Base-by-base conservation (phyloP, 768 basidiomycete genomes). In the Mrakia blollopis region DNA sequence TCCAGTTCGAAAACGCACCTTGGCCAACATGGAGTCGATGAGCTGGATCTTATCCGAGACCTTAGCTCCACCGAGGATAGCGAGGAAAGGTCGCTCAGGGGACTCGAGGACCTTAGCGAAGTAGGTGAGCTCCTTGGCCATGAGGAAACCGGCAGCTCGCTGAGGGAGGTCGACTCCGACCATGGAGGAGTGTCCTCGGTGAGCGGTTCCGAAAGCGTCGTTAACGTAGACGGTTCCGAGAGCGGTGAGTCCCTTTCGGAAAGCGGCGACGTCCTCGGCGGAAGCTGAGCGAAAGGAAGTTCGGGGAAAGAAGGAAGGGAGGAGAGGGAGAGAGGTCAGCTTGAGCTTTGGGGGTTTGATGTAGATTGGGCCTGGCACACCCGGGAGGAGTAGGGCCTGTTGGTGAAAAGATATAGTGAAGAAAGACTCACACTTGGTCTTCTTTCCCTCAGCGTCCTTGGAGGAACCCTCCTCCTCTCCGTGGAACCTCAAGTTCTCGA, bases 11-110 rank as follows among this genome's bases (percentile, higher is more conserved):
- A 37, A 35, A 77, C 84, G 30, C 79, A 91, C 93, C 89, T 98
- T 95, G 86, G 98, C 96, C 80, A 99, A 87, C 92, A 99, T 91
- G 87, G 97, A 97, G 81, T 99, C 95, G 83, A 99, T 99, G 76
- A 99, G 87, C 83, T 94, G 92, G 80, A 99, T 97, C 87, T 99
- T 99, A 86, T 99, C 96, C 25, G 94, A 96, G 65, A 99, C 94
- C 86, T 99, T 99, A 74, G 96, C 96, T 82, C 96, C 96, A 80
- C 96, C 96, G 75, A 98, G 90, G 82, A 98, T 99, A 70, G 95
- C 96, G 73, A 99, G 88, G 91, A 99, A 99, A 21, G 96, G 96
- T 60, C 92, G 86, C 81, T 96, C 94, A 28, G 96, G 96, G 80
- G 87, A 89, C 83, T 99, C 96, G 41, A 99, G 88, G n/a, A 73